phyloP scores from a whole-genome alignment of 306 rosid genomes.

The Cyclanthera cordifolia region DNA sequence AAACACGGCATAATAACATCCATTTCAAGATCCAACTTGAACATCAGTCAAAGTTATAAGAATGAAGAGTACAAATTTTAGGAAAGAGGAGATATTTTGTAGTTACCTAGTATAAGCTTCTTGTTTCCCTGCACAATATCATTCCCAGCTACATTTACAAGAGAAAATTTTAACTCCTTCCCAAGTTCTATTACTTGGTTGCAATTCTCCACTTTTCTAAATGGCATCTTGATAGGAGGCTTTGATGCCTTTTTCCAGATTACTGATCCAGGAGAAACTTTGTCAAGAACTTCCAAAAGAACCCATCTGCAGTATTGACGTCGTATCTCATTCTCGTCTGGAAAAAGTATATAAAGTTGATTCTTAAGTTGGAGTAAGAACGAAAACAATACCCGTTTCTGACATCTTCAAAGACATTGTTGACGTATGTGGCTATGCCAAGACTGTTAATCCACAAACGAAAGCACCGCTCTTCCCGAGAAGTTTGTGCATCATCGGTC shows the following conservation, averaged over 20 bases:
- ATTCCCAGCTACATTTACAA: slow-evolving; percentile 92
- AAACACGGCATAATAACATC: not conserved
- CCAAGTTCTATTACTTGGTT: slow-evolving; percentile 89
- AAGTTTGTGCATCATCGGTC: slow-evolving; percentile 95
- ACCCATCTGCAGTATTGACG: slow-evolving; percentile 63
- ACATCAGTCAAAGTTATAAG: not conserved
- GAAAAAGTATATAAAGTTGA: not conserved
- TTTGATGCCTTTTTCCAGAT: slow-evolving; percentile 93
- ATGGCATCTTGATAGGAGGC: slow-evolving; percentile 99
- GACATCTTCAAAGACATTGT: slow-evolving; percentile 92
- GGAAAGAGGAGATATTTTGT: not conserved
- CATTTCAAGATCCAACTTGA: too few species aligned
- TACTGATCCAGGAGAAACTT: slow-evolving; percentile 72
- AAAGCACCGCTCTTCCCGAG: slow-evolving; percentile 96
- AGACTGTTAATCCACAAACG: slow-evolving; percentile 98
- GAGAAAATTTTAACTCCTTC: slow-evolving; percentile 70
- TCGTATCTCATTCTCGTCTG: slow-evolving; percentile 20
- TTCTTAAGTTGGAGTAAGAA: not conserved
- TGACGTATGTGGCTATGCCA: slow-evolving; percentile 70
- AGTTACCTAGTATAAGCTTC: slow-evolving; percentile 83
- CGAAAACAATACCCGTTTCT: slow-evolving; percentile 65
- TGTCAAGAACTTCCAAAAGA: slow-evolving; percentile 94
- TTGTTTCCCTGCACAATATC: slow-evolving; percentile 98
- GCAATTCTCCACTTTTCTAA: slow-evolving; percentile 96
- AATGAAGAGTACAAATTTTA: not conserved